Evolutionary conservation across 2,329 filamentous ascomycete species (phyloP).

Genomic region (Trichophyton simii): DNA sequence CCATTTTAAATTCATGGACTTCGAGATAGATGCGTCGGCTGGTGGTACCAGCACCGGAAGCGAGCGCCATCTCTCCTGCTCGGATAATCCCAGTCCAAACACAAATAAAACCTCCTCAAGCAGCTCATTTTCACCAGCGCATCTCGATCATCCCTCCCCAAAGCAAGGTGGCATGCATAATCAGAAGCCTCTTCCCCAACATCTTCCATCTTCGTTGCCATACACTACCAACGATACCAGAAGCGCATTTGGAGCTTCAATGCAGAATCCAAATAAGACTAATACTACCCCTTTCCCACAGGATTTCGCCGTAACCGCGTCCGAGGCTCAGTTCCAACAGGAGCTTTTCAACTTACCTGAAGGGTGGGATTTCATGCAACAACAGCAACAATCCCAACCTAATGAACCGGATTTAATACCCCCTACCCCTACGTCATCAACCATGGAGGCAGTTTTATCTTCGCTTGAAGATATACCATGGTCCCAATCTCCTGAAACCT

Average conservation of each 20-base stretch:
- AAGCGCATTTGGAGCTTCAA: conserved; percentile 11
- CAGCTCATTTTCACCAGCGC: conserved; percentile 23
- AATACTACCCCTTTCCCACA: conserved; percentile 1
- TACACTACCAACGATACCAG: conserved; percentile 4
- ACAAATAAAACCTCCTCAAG: conserved; percentile 29
- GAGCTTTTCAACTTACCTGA: conserved; percentile 19
- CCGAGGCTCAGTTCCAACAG: conserved; percentile 10
- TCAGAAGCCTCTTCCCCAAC: not conserved
- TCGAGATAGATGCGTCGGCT: conserved; percentile 25
- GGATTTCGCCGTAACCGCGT: not conserved
- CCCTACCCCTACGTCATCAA: not conserved
- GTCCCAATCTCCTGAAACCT: conserved; percentile 21
- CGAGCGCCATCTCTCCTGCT: conserved; percentile 21
- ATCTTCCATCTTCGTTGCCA: not conserved
- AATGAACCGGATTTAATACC: conserved; percentile 6
- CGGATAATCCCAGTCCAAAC: conserved; percentile 26
- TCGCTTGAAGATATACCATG: conserved; percentile 25
- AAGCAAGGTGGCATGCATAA: conserved; percentile 14
- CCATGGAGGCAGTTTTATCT: conserved; percentile 14
- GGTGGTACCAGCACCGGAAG: conserved; percentile 18
- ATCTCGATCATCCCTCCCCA: conserved; percentile 20
- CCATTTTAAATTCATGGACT: conserved; percentile 12
- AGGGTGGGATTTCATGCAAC: conserved; percentile 20
- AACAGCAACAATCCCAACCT: conserved; percentile 11
- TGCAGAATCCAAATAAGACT: conserved; percentile 14